Evolutionary conservation across 139 green algal genomes (phyloP).

Genomic region (Trebouxia sp.): DNA sequence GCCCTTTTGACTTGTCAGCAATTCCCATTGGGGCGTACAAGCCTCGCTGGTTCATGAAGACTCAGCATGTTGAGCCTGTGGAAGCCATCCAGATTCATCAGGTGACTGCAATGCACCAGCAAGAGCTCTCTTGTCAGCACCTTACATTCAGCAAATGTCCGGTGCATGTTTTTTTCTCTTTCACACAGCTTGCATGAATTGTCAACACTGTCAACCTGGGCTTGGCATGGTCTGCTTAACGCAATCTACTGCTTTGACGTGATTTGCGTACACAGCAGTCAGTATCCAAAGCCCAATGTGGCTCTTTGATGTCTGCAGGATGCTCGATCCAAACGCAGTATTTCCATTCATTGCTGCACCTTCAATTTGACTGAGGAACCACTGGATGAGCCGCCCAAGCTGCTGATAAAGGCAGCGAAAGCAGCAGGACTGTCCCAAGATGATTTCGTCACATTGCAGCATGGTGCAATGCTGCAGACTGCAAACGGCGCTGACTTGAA

Average conservation of each 20-base stretch:
- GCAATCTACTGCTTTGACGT: no score
- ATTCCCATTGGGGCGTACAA: conserved; percentile 46
- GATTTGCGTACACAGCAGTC: no score
- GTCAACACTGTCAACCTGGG: no score
- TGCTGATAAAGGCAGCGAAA: conserved; percentile 36
- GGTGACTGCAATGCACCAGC: not conserved
- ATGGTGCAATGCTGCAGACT: conserved; percentile 51
- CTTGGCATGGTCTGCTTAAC: no score
- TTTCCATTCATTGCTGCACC: conserved; percentile 75
- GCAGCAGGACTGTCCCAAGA: conserved; percentile 34
- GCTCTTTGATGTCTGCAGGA: no score
- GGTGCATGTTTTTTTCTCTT: not conserved
- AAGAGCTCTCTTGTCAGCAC: not conserved
- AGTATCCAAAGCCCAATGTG: no score
- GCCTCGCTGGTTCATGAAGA: conserved; percentile 50
- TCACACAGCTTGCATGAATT: no score
- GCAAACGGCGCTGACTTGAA: conserved; percentile 32
- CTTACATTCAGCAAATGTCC: not conserved
- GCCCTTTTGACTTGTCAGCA: conserved; percentile 66
- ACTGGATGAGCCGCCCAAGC: conserved; percentile 65
- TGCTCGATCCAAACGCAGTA: conserved; percentile 40
- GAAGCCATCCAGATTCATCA: conserved; percentile 76
- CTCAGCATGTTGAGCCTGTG: conserved; percentile 65
- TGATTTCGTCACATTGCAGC: conserved; percentile 60
- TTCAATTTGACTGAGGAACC: conserved; percentile 63